Conservation (phyloP, 2,329 filamentous ascomycete genomes). For the Torrubiellomyces zombiae region DNA sequence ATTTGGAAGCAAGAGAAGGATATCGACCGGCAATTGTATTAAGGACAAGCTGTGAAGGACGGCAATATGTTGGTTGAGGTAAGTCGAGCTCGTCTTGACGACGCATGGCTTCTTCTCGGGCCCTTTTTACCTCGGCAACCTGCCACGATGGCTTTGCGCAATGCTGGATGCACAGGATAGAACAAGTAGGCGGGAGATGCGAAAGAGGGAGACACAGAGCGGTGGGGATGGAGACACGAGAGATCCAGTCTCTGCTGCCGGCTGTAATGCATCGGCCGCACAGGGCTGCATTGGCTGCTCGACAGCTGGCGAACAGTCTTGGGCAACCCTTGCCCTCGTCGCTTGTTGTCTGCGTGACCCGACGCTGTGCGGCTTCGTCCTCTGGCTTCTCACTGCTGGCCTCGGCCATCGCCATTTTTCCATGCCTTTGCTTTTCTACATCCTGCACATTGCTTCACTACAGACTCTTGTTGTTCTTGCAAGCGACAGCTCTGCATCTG, state of each 20-base stretch:
- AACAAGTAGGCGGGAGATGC: conserved; percentile 1
- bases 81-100: conserved; percentile 11
- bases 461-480: too few relatives aligned
- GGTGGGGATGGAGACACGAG: neutral
- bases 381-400: too few relatives aligned
- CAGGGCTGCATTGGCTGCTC: conserved; percentile 2
- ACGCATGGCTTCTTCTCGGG: neutral
- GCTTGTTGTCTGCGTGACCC: too few relatives aligned
- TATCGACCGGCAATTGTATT: conserved; percentile 8
- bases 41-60: too few relatives aligned
- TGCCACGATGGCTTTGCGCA: conserved; percentile 1
- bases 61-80: conserved; percentile 20
- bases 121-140: neutral
- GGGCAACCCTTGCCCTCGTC: too few relatives aligned
- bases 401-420: too few relatives aligned
- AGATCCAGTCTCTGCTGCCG: conserved; percentile 1
- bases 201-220: conserved; percentile 1
- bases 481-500: too few relatives aligned
- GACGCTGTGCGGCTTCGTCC: too few relatives aligned
- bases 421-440: too few relatives aligned
- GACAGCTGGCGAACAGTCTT: conserved; percentile 2
- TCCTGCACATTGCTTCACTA: too few relatives aligned
- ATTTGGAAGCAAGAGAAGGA: conserved; percentile 3
- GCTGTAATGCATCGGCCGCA: too few relatives aligned
- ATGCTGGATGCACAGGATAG: neutral